Conservation (phyloP, 208 protist genomes). For the Blechomonas ayalai region DNA sequence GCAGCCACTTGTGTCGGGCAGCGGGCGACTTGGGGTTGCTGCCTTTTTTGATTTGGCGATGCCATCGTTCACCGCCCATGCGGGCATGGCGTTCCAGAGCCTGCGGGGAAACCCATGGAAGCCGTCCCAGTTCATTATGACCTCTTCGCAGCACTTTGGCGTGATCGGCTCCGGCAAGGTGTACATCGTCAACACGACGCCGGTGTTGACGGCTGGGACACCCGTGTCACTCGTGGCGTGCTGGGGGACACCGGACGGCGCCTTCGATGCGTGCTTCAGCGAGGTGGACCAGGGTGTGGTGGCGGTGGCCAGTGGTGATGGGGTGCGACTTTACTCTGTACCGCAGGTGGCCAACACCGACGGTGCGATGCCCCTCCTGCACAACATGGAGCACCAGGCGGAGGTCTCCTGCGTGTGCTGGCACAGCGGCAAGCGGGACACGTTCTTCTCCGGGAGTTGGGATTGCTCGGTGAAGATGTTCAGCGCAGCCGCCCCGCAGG, state of each 20-base stretch:
- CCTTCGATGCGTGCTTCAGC: constrained; percentile 83
- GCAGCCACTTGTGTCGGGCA: no score
- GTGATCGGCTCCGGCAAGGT: constrained; percentile 84
- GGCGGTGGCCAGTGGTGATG: constrained; percentile 79
- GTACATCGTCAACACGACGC: constrained; percentile 74
- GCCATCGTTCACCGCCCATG: constrained; percentile 84
- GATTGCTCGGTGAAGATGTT: constrained; percentile 78
- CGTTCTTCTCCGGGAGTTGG: constrained; percentile 82
- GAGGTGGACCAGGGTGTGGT: constrained; percentile 75
- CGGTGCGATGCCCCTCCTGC: constrained; percentile 58
- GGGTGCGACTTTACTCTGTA: constrained; percentile 83
- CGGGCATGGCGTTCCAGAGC: constrained; percentile 73
- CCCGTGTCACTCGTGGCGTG: constrained; percentile 60
- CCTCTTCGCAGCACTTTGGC: constrained; percentile 78
- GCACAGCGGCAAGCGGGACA: constrained; percentile 57
- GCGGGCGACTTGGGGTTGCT: no score
- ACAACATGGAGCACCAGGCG: constrained; percentile 65
- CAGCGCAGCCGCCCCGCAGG: constrained; percentile 50
- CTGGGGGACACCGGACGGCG: constrained; percentile 79
- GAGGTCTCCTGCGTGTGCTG: constrained; percentile 81
- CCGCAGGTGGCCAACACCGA: constrained; percentile 69
- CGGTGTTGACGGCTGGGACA: constrained; percentile 33
- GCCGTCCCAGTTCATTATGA: constrained; percentile 70
- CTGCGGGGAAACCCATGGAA: constrained; percentile 82
- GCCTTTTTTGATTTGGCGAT: constrained; percentile 19